phyloP scores from a whole-genome alignment of 2,329 filamentous ascomycete species.

The Aciculosporium take region DNA sequence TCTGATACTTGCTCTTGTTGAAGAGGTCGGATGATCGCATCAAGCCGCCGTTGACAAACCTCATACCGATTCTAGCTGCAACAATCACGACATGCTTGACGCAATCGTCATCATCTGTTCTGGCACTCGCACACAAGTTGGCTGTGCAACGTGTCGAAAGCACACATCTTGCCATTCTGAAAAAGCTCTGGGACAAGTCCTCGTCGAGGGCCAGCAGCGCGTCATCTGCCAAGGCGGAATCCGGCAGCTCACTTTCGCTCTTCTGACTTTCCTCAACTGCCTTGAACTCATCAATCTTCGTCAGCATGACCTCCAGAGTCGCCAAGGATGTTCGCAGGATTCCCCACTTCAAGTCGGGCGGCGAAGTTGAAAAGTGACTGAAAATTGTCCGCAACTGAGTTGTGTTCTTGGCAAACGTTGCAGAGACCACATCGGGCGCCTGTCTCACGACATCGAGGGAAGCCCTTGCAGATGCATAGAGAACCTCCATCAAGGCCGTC shows the following conservation, averaged over 20 bases:
- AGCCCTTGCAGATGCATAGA: slow-evolving; percentile 32
- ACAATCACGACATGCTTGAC: slow-evolving; percentile 31
- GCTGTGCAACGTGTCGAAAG: slow-evolving; percentile 13
- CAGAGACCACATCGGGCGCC: slow-evolving; percentile 29
- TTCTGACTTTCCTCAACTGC: slow-evolving; percentile 23
- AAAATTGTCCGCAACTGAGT: slow-evolving; percentile 38
- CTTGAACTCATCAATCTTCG: slow-evolving; percentile 28
- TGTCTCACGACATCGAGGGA: slow-evolving; percentile 37
- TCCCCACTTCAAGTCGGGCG: slow-evolving; percentile 32
- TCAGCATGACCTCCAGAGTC: slow-evolving; percentile 33
- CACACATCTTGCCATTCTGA: slow-evolving; percentile 30
- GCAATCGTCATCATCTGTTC: slow-evolving; percentile 18
- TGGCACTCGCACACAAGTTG: slow-evolving; percentile 7
- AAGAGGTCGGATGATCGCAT: slow-evolving; percentile 32
- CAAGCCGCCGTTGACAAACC: slow-evolving; percentile 31
- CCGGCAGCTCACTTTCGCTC: slow-evolving; percentile 22
- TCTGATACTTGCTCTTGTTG: slow-evolving; percentile 29
- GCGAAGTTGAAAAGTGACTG: slow-evolving; percentile 28
- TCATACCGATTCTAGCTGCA: slow-evolving; percentile 30
- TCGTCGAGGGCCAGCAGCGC: slow-evolving; percentile 32
- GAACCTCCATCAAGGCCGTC: slow-evolving; percentile 36
- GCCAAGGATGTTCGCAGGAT: slow-evolving; percentile 31
- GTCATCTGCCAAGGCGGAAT: slow-evolving; percentile 32
- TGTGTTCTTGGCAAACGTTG: slow-evolving; percentile 34
- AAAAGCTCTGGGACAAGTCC: slow-evolving; percentile 31